A percentile compares a stretch with the other conserved stretches of the same genome.
Evolutionary conservation across 805 yeast genomes (phyloP).

Genomic region (Danielozyma ontarioensis): DNA sequence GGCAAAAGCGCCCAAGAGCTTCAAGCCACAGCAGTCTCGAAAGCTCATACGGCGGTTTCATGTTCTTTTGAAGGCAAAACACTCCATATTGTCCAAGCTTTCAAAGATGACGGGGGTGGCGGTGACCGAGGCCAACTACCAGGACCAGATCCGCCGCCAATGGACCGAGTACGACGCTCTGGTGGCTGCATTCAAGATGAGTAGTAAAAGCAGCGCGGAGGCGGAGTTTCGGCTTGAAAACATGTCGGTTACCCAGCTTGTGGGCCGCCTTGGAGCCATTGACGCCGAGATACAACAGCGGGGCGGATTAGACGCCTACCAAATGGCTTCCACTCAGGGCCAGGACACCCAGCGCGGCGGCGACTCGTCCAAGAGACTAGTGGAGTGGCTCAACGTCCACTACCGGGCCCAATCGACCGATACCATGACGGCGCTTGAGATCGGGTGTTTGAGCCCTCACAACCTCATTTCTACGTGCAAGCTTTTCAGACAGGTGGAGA

Average conservation of each 20-base stretch:
- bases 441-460: conserved; percentile 70
- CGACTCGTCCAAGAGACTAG: conserved; percentile 77
- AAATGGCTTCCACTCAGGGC: conserved; percentile 80
- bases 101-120: conserved; percentile 9
- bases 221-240: conserved; percentile 4
- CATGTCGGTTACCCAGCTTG: conserved; percentile 11
- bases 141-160: background rate
- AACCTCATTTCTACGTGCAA: conserved; percentile 63
- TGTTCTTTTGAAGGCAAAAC: conserved; percentile 54
- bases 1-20: conserved; percentile 31
- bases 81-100: conserved; percentile 32
- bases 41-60: conserved; percentile 76
- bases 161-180: background rate
- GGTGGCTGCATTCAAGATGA: background rate
- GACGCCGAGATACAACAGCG: conserved; percentile 55
- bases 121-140: conserved; percentile 18
- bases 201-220: conserved; percentile 1
- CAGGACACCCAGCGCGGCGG: conserved; percentile 80
- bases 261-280: conserved; percentile 43
- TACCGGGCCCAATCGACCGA: too few species aligned
- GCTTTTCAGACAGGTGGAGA: conserved; percentile 44
- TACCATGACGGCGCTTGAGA: conserved; percentile 85
- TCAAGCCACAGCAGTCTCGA: conserved; percentile 69
- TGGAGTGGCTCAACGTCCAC: conserved; percentile 56
- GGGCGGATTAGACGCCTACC: conserved; percentile 81